Evolutionary conservation across 345 rosid genomes (phyloP), one percentile per base, ranked within the genome.

Genomic region (Eucalyptus caleyi): DNA sequence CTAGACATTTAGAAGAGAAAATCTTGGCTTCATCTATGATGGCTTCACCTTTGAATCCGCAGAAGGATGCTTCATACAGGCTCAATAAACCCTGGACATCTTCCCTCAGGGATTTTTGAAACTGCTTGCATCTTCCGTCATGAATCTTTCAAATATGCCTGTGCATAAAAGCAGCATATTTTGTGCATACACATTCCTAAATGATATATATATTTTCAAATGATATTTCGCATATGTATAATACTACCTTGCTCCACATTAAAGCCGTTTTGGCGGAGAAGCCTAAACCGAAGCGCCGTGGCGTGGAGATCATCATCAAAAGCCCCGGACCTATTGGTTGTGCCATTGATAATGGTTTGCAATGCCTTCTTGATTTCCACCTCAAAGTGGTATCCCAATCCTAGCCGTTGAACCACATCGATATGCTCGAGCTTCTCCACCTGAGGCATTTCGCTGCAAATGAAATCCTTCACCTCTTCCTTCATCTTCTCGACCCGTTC

Each of bases 11-110:
- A 16, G 54, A 51, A 16, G 90, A 47, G 65, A 87, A 81, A 16
- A 34, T n/a, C 56, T 16, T 87, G 82, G 92, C 92, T 47, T 89
- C 88, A 23, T 92, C 92, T 8, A 92, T 67, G 49, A 72, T 40
- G 7, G 37, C 51, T 87, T 92, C 93, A 23, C 90, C 93, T 83
- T n/a, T 30, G n/a, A 88, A 16, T 21, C 91, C 89, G 44, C 85
- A 51, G 47, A 59, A 89, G 12, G 91, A 91, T 44, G 92, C 93
- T 86, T 92, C 92, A 69, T 87, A 90, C 26, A 90, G 59, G 81
- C 92, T 87, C 53, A 91, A 6, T n/a, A 92, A 32, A 47, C 88
- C 92, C 51, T 91, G 37, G 2, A 89, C 51, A 69, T 92, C 90
- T 12, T 82, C 82, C 24, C 23, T 23, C 14, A 88, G 42, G 8